phyloP scores from a whole-genome alignment of 2,329 filamentous ascomycete species.

The Aureobasidium sp. region DNA sequence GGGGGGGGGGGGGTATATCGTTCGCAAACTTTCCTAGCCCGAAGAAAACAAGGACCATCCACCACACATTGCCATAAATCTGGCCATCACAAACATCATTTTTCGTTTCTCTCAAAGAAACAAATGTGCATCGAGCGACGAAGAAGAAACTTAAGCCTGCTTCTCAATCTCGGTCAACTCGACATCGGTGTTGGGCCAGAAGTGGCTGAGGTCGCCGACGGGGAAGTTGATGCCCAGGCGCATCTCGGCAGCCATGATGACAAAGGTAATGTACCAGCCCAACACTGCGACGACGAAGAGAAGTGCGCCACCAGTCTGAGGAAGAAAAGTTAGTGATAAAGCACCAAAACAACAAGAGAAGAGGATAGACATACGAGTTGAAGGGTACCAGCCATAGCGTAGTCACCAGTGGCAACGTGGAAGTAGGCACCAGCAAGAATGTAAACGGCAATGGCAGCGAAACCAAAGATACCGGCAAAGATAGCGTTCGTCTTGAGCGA shows the following conservation, averaged over 20 bases:
- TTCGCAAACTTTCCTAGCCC: background rate
- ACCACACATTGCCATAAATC: background rate
- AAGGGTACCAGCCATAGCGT: conserved; percentile 34
- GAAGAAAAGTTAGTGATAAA: background rate
- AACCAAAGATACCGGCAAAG: conserved; percentile 44
- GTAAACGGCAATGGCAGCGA: conserved; percentile 41
- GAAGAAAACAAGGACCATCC: background rate
- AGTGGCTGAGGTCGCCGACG: conserved; percentile 45
- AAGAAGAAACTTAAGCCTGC: conserved; percentile 17
- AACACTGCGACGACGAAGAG: conserved; percentile 42
- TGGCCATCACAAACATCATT: background rate
- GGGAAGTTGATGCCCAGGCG: conserved; percentile 43
- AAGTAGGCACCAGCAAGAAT: conserved; percentile 45
- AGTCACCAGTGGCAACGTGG: conserved; percentile 40
- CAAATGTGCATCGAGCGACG: background rate
- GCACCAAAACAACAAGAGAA: background rate
- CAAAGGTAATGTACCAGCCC: conserved; percentile 49
- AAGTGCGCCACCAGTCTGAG: conserved; percentile 32
- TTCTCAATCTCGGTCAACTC: conserved; percentile 21
- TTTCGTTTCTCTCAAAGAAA: background rate
- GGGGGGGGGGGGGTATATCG: background rate
- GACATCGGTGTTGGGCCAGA: conserved; percentile 33
- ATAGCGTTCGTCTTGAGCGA: conserved; percentile 45
- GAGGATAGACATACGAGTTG: conserved; percentile 37
- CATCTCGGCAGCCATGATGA: conserved; percentile 50